Conservation (phyloP, 768 basidiomycete genomes). For the Tulasnella sp. region DNA sequence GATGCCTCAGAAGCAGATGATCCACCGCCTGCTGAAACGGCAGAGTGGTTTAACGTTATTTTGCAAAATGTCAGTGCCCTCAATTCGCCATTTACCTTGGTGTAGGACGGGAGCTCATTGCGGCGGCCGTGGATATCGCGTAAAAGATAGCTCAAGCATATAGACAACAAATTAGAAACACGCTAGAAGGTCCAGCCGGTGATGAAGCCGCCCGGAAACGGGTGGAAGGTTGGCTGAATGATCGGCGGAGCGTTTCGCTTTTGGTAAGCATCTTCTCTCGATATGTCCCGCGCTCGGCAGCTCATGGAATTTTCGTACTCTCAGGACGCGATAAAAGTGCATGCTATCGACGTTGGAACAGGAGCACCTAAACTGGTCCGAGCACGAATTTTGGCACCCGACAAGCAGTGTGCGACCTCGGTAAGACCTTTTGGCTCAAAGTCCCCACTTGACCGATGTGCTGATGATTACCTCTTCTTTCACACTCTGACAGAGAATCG, state of each 20-base stretch:
- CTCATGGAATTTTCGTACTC: background rate
- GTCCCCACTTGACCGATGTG: background rate
- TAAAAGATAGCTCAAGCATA: constrained; percentile 61
- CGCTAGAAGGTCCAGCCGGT: constrained; percentile 60
- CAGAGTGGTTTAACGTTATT: constrained; percentile 87
- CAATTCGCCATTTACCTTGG: background rate
- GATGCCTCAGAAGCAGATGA: background rate
- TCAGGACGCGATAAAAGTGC: constrained; percentile 80
- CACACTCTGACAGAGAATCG: constrained; percentile 48
- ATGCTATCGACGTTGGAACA: constrained; percentile 72
- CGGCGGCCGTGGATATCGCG: background rate
- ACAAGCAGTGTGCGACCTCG: background rate
- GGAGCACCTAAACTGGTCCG: constrained; percentile 72
- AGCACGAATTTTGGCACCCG: constrained; percentile 46
- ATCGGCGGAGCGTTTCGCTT: constrained; percentile 58
- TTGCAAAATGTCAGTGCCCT: constrained; percentile 65
- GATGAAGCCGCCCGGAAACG: constrained; percentile 74
- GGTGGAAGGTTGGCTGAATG: constrained; percentile 76
- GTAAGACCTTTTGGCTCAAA: background rate
- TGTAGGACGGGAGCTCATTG: background rate
- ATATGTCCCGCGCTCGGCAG: background rate
- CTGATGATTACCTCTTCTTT: background rate
- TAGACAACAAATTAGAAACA: constrained; percentile 66
- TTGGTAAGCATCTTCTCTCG: constrained; percentile 41
- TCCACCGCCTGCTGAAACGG: constrained; percentile 48